Evolutionary conservation across 768 basidiomycete species (phyloP), one percentile per base, ranked within the genome.

Genomic region (Hirschioporus abietinus): DNA sequence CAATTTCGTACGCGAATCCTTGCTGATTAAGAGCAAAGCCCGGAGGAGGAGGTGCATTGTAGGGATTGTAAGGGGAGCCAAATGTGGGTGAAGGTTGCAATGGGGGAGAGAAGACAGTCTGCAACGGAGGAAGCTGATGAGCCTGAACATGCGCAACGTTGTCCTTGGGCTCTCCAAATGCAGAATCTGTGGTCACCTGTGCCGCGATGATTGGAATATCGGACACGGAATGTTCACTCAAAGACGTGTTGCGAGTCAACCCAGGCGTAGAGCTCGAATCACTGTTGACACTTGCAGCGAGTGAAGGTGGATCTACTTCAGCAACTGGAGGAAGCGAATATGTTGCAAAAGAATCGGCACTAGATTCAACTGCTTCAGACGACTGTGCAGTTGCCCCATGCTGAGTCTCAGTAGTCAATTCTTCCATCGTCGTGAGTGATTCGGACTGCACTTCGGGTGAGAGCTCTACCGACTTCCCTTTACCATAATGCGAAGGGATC

Each of bases 1-100:
- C 87, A 64, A 93, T 73, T 75, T 94, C 92, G 73, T 88, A 93
- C n/a, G 91, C 81, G 78, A 92, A 82, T 35, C 92, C 92, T 67
- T 90, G 88, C 65, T 87, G 84, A 69, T 87, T 88, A 72, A 92
- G 77, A 17, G 83, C 91, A 63, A 93, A 82, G 62, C 92, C 92
- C 17, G 87, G 87, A 1, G 73, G 81, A n/a, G 92, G 84, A 23
- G 88, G 68, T 7, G 82, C 75, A 8, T 80, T 79, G 7, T 81
- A 79, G 73, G 85, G 91, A 1, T 79, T 78, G 65, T 90, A 93
- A 18, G 90, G 84, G 9, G 92, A 87, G n/a, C 83, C 82, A 68
- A 85, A 92, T 0, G 82, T 81, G 12, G 90, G 86, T 0, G 90
- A 86, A 1, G 79, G 73, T 42, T 78, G 78, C 18, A 58, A 74